Base-by-base conservation (phyloP, 805 yeast species). In the Candida endomychidarum region DNA sequence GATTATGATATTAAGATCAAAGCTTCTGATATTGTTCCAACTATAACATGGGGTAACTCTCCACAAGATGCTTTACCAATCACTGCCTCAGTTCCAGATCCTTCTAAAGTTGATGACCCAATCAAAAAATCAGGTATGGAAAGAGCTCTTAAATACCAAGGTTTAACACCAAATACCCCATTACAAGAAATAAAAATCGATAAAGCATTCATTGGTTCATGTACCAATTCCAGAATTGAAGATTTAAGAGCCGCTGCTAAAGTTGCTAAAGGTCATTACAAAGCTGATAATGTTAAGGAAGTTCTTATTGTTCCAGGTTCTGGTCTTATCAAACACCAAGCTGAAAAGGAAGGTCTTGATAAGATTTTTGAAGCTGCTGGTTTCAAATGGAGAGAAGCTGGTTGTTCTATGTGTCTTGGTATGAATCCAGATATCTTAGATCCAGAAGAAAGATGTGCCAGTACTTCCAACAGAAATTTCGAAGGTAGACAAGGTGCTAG, bases 381-480 rank as follows among this genome's bases (percentile, higher is more conserved):
- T 15, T 93, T 93, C 60, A 91, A 86, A 54, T 93, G 99, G 99
- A 84, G 99, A 74, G 99, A 93, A 72, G 98, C 99, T 50, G 99
- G 99, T 46, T 93, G 99, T 71, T 91, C 98, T 29, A 93, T 93
- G 99, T 93, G 99, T 72, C 77, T 93, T 38, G 99, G 99, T 66
- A 93, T 93, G 99, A 93, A 93, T 71, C 97, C 98, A 30, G 99
- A 93, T 72, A 91, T 93, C 54, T 77, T 93, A 59, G 78, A 81
- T 47, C 99, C 99, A 28, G 80, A 85, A 58, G 99, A 93, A 68
- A 82, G 99, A 70, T 93, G 99, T 73, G 99, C 99, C 7, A 90
- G 98, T 10, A 93, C 99, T 14, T 91, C 98, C 16, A 93, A 93
- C 77, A 85, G 99, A 77, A 93, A 93, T 72, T 93, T 93, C 60